Percentiles rank a stretch among this genome's conserved stretches.
These are phyloP conservation scores for Gardenia jasminoides DNA, from an alignment of 257 asterid genomes.

Conservation along the genomic window DNA sequence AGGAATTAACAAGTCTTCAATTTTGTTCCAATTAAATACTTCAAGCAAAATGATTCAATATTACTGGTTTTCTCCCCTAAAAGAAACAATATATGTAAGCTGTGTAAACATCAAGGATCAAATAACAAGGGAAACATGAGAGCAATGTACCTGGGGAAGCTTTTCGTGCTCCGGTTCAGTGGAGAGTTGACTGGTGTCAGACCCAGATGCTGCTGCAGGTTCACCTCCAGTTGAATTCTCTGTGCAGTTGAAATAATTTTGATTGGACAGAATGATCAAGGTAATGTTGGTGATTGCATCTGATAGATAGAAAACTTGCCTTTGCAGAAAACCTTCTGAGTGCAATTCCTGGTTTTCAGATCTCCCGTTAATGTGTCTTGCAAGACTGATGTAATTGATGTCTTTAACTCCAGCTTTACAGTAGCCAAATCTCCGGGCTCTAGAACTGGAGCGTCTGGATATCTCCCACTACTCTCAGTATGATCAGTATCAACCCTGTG, in stretches of 20 bases:
- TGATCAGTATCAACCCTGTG: slow-evolving; percentile 16
- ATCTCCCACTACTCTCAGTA: slow-evolving; percentile 14
- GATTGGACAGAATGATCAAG: slow-evolving; percentile 6
- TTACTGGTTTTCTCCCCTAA: neutral
- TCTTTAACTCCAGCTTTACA: slow-evolving; percentile 20
- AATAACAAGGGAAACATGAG: neutral
- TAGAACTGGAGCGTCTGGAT: slow-evolving; percentile 35
- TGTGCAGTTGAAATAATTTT: slow-evolving; percentile 31
- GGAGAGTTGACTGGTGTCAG: slow-evolving; percentile 28
- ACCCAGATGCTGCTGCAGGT: slow-evolving; percentile 32
- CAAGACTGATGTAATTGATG: slow-evolving; percentile 28
- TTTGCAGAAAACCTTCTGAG: slow-evolving; percentile 23
- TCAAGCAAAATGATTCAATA: neutral
- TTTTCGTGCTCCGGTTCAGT: slow-evolving; percentile 35
- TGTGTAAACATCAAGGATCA: neutral
- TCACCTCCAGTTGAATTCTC: slow-evolving; percentile 28
- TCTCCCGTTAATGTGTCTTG: slow-evolving; percentile 25
- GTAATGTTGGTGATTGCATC: slow-evolving; percentile 13
- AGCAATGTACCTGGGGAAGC: slow-evolving; percentile 13
- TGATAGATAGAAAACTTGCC: slow-evolving; percentile 35
- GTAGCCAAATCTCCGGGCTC: slow-evolving; percentile 27
- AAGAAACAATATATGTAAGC: neutral
- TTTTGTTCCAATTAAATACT: neutral
- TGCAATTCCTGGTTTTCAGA: slow-evolving; percentile 25
- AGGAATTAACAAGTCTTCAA: neutral